phyloP scores from a whole-genome alignment of 495 filamentous ascomycete genomes.

The Hypoxylon fuscum region DNA sequence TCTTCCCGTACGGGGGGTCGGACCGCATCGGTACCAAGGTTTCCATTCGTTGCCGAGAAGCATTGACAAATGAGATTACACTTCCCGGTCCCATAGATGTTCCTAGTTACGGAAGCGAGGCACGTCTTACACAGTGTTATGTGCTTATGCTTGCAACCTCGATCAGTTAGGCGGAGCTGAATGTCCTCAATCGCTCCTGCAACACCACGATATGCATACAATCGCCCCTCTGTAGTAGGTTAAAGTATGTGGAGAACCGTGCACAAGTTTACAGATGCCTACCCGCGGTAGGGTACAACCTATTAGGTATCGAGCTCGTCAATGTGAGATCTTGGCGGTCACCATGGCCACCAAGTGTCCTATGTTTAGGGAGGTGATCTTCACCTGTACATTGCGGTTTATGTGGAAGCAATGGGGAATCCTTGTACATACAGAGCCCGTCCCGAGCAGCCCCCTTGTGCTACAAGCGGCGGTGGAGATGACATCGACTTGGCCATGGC shows the following conservation, averaged over 20 bases:
- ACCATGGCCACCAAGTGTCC: neutral
- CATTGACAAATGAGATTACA: neutral
- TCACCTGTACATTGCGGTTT: neutral
- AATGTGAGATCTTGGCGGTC: neutral
- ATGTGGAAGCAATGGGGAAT: constrained; percentile 1
- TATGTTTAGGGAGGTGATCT: neutral
- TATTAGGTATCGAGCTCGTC: neutral
- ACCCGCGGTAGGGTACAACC: no score
- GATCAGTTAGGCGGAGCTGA: neutral
- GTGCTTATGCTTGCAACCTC: neutral
- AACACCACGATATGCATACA: neutral
- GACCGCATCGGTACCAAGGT: constrained; percentile 2
- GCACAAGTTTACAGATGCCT: neutral
- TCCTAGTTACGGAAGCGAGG: neutral
- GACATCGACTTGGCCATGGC: neutral
- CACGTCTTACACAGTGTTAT: neutral
- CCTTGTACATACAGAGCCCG: constrained; percentile 1
- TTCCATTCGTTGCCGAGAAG: neutral
- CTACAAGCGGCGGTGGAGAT: neutral
- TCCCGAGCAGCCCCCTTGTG: neutral
- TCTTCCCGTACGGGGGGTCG: neutral
- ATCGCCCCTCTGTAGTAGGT: neutral
- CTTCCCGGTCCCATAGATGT: neutral
- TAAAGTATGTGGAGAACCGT: neutral
- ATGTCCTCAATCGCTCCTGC: neutral